Base-by-base conservation (phyloP, 2,329 filamentous ascomycete genomes). In the Cercospora brassicicola region DNA sequence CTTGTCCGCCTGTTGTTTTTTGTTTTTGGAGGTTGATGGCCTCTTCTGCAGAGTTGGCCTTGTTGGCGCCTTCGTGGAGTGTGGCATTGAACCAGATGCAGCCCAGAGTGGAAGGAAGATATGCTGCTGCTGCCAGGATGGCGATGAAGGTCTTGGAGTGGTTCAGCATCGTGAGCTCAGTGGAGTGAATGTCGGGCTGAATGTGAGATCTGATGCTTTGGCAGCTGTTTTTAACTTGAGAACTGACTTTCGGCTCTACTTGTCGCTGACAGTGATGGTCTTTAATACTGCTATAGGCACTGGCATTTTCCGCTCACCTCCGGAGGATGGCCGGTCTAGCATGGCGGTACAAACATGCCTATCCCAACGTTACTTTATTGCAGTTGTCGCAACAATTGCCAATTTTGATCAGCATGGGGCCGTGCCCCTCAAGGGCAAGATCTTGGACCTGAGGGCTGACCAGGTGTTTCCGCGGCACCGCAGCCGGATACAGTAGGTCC, bases 71-170 rank as follows among this genome's bases (percentile, higher is more conserved):
- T 18, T 61, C 13, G 63, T 68, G 66, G 33, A 70, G 68, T 42
- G 66, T 68, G 36, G 66, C 68, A 53, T 70, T 70, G 68, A 70
- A 70, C 42, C 60, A 59, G 63, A 70, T 53, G 66, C 68, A 70
- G 55, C 59, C 68, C 1, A 62, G 31, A 1, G 64, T 55, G 20
- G 66, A 66, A 10, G 66, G 68, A 10, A 68, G 42, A n/a, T 51
- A 65, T 7, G 63, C n/a, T 7, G 55, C 20, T 33, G 68, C 39
- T 57, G 56, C 64, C 33, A 66, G 39, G 20, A 68, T 36, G 59
- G 36, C 42, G 60, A 53, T 28, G 39, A 62, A 51, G 11, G 39
- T 62, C 36, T 45, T 62, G 39, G 36, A 18, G 11, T 62, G 59
- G 33, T 4, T 59, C 3, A 15, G 59, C 59, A 62, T 62, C 36